Percentiles rank a stretch among this genome's conserved stretches.
Conservation (phyloP, 495 filamentous ascomycete species). For the Coniosporium apollinis region DNA sequence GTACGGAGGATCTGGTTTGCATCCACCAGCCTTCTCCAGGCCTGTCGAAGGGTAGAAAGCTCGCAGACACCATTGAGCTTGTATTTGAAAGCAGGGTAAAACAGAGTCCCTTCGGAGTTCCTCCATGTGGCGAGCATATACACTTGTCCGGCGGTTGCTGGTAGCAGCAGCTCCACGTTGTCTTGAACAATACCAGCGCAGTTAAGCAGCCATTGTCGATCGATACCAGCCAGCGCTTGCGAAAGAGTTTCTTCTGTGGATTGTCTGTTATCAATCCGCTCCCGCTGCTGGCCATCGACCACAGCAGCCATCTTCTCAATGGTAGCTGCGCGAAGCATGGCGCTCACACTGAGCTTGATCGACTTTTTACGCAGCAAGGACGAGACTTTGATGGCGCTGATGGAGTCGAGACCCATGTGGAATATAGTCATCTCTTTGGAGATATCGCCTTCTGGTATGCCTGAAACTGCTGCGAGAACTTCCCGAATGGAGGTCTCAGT, state of each 20-base stretch:
- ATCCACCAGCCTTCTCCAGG: conserved; percentile 40
- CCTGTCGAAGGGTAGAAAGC: conserved; percentile 22
- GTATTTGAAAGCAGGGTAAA: conserved; percentile 49
- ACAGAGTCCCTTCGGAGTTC: conserved; percentile 39
- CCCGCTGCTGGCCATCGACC: conserved; percentile 11
- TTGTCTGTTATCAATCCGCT: conserved; percentile 5
- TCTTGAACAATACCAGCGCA: conserved; percentile 18
- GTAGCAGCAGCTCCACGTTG: conserved; percentile 37
- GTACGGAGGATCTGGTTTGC: conserved; percentile 46
- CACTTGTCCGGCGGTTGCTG: conserved; percentile 52
- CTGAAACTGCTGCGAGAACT: conserved; percentile 47
- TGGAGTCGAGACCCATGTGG: conserved; percentile 76
- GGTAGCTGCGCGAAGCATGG: conserved; percentile 47
- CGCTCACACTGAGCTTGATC: conserved; percentile 41
- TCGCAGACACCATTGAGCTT: conserved; percentile 14
- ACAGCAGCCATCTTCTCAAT: conserved; percentile 38
- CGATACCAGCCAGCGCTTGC: conserved; percentile 21
- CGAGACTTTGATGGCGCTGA: conserved; percentile 64
- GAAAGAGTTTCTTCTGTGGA: conserved; percentile 11
- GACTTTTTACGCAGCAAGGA: conserved; percentile 43
- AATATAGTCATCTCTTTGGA: conserved; percentile 52
- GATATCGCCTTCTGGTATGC: conserved; percentile 42
- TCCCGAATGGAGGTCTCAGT: conserved; percentile 37
- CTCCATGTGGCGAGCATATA: conserved; percentile 56
- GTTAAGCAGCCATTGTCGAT: conserved; percentile 17